Evolutionary conservation across 2,329 filamentous ascomycete species (phyloP), one percentile per base, ranked within the genome.

Genomic region (Scedosporium minutisporum): DNA sequence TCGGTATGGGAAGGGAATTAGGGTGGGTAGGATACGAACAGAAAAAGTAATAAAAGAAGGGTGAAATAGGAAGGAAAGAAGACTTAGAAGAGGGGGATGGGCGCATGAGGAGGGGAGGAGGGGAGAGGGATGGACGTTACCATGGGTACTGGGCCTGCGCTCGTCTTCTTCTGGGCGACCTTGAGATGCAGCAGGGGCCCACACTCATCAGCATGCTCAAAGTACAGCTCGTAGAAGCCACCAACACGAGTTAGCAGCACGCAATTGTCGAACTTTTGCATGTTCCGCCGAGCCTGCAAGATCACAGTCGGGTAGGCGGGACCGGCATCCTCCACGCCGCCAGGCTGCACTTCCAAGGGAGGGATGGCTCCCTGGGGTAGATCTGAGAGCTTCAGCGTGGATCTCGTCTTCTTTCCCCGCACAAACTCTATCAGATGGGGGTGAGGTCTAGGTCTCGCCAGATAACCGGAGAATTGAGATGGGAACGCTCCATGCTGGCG

Each of bases 211-310:
- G 96, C 95, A 72, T 99, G 93, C 69, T 96, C 89, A 73, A 97
- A 96, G 76, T 99, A 99, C 64, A 99, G 79, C 83, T 99, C 95
- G 75, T 97, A 99, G 76, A 99, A 99, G 64, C 93, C 88, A 63
- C 95, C 95, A 29, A 99, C 92, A 63, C 93, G 86, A 3, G 95
- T 99, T 64, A 99, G 77, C 6, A 99, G 75, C 46, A 99, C 89
- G 75, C 93, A 97, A 69, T 96, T 91, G 69, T 87, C 85, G 76
- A 96, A 97, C 69, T 89, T 92, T 67, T 86, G 82, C 88, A 97
- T 96, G 75, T 96, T 96, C 67, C 87, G 90, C 63, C 86, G 85
- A 29, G 91, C 93, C 72, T 96, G 92, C 70, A 91, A 85, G 63
- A 97, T 79, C 58, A 97, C 89, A n/a, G 91, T 89, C 16, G 95